These are phyloP conservation scores for Westerdykella aurantiaca DNA, from an alignment of 2,329 filamentous ascomycete species.

Conservation along the genomic window DNA sequence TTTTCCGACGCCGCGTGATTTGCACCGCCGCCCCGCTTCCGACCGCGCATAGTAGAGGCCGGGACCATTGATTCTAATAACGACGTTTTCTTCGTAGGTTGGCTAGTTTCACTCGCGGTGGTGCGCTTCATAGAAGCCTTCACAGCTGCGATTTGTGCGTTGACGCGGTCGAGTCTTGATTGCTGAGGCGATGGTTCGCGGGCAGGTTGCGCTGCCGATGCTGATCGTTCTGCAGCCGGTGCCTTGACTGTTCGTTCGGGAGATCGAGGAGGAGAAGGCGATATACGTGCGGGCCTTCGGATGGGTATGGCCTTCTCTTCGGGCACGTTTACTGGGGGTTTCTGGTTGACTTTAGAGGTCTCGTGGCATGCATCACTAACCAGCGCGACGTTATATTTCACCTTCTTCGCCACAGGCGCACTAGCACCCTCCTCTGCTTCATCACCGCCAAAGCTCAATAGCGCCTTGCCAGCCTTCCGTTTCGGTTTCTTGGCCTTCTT, in stretches of 20 bases:
- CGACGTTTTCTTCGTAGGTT: constrained; percentile 49
- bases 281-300: constrained; percentile 23
- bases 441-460: constrained; percentile 69
- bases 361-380: constrained; percentile 45
- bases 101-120: constrained; percentile 23
- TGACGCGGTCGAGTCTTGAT: constrained; percentile 59
- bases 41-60: constrained; percentile 60
- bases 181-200: constrained; percentile 38
- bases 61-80: constrained; percentile 70
- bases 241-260: constrained; percentile 13
- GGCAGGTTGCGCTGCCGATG: constrained; percentile 20
- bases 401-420: constrained; percentile 62
- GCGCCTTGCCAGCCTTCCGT: constrained; percentile 67
- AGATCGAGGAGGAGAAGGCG: constrained; percentile 13
- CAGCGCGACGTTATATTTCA: constrained; percentile 72
- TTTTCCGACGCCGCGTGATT: constrained; percentile 52
- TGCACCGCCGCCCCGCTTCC: constrained; percentile 61
- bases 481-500: constrained; percentile 52
- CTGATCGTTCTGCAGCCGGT: constrained; percentile 1
- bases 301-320: constrained; percentile 27
- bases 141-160: constrained; percentile 72
- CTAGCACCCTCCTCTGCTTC: constrained; percentile 53
- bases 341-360: constrained; percentile 38
- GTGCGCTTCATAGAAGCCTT: constrained; percentile 77
- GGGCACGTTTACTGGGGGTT: constrained; percentile 13